Evolutionary conservation across 2,329 filamentous ascomycete genomes (phyloP).

Genomic region (Orbilia quercus): DNA sequence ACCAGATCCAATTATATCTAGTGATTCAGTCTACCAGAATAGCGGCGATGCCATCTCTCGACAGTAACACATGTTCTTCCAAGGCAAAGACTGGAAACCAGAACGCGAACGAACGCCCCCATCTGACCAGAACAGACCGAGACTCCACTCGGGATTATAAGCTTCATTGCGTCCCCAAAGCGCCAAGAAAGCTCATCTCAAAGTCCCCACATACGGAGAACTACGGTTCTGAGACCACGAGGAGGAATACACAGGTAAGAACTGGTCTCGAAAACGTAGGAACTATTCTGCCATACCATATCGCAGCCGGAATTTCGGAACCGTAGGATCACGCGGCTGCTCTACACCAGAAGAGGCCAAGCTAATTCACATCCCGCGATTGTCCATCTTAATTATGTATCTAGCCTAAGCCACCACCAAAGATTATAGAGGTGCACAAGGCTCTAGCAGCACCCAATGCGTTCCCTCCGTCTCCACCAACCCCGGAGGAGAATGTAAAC

Average conservation of each 20-base stretch:
- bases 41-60: conserved; percentile 26
- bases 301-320: too few relatives aligned
- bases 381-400: background rate
- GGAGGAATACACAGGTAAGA: conserved; percentile 9
- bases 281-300: background rate
- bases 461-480: background rate
- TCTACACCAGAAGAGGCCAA: background rate
- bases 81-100: conserved; percentile 13
- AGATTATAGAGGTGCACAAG: conserved; percentile 11
- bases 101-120: background rate
- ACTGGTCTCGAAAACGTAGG: too few relatives aligned
- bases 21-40: background rate
- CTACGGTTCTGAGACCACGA: too few relatives aligned
- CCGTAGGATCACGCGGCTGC: too few relatives aligned
- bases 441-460: background rate
- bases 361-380: background rate
- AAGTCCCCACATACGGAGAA: too few relatives aligned
- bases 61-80: conserved; percentile 2
- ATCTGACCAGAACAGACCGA: conserved; percentile 1
- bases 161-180: conserved; percentile 46
- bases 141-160: conserved; percentile 19
- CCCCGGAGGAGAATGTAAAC: conserved; percentile 12
- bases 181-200: conserved; percentile 7
- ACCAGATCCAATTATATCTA: too few relatives aligned
- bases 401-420: conserved; percentile 44